phyloP scores from a whole-genome alignment of 768 basidiomycete species.

The Mycena olivaceomarginata region DNA sequence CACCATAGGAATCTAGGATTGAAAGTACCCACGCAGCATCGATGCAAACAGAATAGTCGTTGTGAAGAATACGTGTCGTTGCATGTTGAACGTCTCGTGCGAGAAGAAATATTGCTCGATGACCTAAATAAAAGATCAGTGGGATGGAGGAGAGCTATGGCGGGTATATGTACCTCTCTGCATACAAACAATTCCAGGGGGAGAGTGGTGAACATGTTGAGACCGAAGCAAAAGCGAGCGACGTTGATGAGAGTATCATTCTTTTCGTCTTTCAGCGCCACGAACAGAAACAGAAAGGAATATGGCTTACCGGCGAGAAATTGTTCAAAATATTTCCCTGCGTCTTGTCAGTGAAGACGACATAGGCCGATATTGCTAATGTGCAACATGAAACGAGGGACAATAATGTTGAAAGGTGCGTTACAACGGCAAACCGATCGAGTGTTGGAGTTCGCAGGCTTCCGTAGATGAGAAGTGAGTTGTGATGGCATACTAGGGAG shows the following conservation, averaged over 20 bases:
- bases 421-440: slow-evolving; percentile 94
- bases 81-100: slow-evolving; percentile 86
- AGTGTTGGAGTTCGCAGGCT: slow-evolving; percentile 94
- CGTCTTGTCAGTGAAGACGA: slow-evolving; percentile 93
- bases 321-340: slow-evolving; percentile 99
- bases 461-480: slow-evolving; percentile 97
- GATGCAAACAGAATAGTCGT: slow-evolving; percentile 87
- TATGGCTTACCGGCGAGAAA: slow-evolving; percentile 80
- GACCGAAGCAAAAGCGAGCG: slow-evolving; percentile 94
- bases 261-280: slow-evolving; percentile 54
- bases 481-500: slow-evolving; percentile 92
- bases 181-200: slow-evolving; percentile 98
- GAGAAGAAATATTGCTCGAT: slow-evolving; percentile 98
- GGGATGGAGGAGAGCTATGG: background rate
- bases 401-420: slow-evolving; percentile 91
- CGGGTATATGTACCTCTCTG: slow-evolving; percentile 79
- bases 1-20: slow-evolving; percentile 6
- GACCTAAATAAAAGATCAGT: slow-evolving; percentile 70
- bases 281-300: background rate
- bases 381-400: slow-evolving; percentile 91
- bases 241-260: slow-evolving; percentile 94
- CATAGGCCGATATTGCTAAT: slow-evolving; percentile 90
- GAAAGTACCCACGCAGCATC: slow-evolving; percentile 79
- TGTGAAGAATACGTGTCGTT: slow-evolving; percentile 94
- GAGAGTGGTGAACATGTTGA: slow-evolving; percentile 99